Base-by-base conservation (phyloP, 2,329 filamentous ascomycete species). In the Pyrenophora seminiperda region DNA sequence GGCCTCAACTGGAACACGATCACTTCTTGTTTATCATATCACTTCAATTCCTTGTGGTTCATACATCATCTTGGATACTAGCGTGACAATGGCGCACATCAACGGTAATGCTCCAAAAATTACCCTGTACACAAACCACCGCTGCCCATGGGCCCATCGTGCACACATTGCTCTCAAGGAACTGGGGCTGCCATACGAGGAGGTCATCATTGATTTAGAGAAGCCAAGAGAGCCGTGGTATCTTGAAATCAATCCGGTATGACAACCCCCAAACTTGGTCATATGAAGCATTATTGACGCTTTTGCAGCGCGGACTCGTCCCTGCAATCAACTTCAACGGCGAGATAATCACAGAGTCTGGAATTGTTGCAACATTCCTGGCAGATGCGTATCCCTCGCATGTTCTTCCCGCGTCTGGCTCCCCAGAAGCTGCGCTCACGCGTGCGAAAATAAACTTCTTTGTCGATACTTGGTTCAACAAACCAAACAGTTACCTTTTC, bases 111-210 rank as follows among this genome's bases (percentile, higher is more conserved):
- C 63, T 5, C 73, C 73, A 20, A 82, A 83, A 59, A 84, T 89
- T 69, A 85, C 76, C 24, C 76, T 90, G 33, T 91, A 91, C 75
- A 90, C 87, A 40, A 87, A 85, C 76, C 85, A 84, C 60, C 42
- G 59, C 41, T 91, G 88, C 69, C 88, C 88, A 17, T 91, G 82
- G 71, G 89, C 88, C 13, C 89, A 93, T 67, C 86, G 90, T 29
- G 88, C 84, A 1, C 86, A 91, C 62, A 90, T 91, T 51, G 81
- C 81, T 5, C 79, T 91, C 19, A 79, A 81, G 22, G 88, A 91
- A 66, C 80, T 88, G 10, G 79, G 79, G 9, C 66, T 91, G 22
- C 77, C 82, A 0, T 89, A 83, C 62, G 84, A 89, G 49, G 85
- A 90, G 59, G 84, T 89, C 53, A 83, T 84, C 49, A 88, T 95